phyloP scores from a whole-genome alignment of 2,329 filamentous ascomycete genomes.

The Aureobasidium subglaciale region DNA sequence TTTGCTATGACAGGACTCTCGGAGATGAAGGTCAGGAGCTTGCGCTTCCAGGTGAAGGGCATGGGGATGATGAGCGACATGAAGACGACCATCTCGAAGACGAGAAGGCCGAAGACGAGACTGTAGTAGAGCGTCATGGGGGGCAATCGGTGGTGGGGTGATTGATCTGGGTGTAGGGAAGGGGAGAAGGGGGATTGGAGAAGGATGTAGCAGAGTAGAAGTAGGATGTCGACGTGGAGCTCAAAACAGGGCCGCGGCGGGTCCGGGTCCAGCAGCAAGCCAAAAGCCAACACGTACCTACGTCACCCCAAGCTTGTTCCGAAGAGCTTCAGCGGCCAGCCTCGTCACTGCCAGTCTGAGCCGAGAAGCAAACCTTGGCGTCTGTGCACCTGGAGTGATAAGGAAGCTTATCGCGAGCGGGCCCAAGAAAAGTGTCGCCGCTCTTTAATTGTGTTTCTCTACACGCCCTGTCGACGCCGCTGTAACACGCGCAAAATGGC shows the following conservation, averaged over 20 bases:
- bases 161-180: not conserved
- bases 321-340: not conserved
- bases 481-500: slow-evolving; percentile 5
- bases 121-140: slow-evolving; percentile 66
- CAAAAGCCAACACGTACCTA: slow-evolving; percentile 2
- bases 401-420: not conserved
- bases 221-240: not conserved
- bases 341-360: not conserved
- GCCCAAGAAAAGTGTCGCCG: slow-evolving; percentile 4
- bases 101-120: slow-evolving; percentile 69
- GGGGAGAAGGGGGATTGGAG: not conserved
- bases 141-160: slow-evolving; percentile 24
- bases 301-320: not conserved
- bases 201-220: not conserved
- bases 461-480: no score
- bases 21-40: slow-evolving; percentile 93
- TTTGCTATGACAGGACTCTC: slow-evolving; percentile 81
- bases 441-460: no score
- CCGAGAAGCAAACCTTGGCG: no score
- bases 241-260: not conserved
- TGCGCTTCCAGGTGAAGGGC: slow-evolving; percentile 77
- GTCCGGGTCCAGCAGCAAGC: not conserved
- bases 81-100: slow-evolving; percentile 77
- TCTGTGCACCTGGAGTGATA: not conserved
- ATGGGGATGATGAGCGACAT: slow-evolving; percentile 76